phyloP scores from a whole-genome alignment of 1,139 yeast species.

The Yamadazyma triangularis region DNA sequence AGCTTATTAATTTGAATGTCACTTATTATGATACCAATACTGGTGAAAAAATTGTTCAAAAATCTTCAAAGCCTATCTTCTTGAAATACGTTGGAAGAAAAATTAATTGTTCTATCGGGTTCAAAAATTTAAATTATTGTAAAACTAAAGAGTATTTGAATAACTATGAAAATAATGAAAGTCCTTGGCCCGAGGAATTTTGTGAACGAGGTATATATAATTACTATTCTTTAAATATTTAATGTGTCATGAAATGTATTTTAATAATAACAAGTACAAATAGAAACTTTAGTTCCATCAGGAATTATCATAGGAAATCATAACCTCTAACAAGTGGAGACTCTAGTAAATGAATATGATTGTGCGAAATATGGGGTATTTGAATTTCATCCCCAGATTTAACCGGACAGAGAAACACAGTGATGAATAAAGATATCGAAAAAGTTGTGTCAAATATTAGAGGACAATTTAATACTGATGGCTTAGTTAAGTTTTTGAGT shows the following conservation, averaged over 20 bases:
- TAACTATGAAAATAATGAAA: conserved; percentile 33
- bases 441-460: conserved; percentile 26
- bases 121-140: conserved; percentile 35
- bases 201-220: conserved; percentile 70
- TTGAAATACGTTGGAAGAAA: conserved; percentile 61
- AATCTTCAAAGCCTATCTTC: conserved; percentile 54
- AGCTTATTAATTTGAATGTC: conserved; percentile 23
- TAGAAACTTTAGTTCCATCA: no score
- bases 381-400: neutral
- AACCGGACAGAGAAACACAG: neutral
- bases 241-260: conserved; percentile 2
- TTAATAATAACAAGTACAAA: neutral
- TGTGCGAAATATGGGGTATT: neutral
- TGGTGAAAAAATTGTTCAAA: conserved; percentile 59
- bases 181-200: conserved; percentile 60
- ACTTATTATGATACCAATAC: conserved; percentile 60
- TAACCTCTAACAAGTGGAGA: no score
- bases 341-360: no score
- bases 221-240: conserved; percentile 53
- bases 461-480: conserved; percentile 31
- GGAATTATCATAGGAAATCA: no score
- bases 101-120: conserved; percentile 54
- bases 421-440: conserved; percentile 12
- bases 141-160: conserved; percentile 26
- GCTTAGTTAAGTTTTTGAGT: conserved; percentile 25